Base-by-base conservation (phyloP, 2,329 filamentous ascomycete genomes). In the Arachnomyces sp. region DNA sequence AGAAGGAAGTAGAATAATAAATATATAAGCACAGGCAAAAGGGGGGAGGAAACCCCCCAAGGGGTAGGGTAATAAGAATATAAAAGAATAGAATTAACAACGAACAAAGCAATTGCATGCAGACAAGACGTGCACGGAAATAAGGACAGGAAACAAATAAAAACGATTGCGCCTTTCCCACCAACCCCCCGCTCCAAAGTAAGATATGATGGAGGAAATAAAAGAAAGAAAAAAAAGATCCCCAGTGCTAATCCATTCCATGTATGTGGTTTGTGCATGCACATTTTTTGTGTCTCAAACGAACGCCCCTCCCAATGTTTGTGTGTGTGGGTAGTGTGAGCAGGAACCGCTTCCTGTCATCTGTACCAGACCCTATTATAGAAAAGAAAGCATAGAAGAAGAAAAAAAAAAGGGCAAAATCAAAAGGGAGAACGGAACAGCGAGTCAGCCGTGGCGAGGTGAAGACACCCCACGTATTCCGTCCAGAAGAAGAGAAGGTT, bases 201-300 rank as follows among this genome's bases (percentile, higher is more conserved):
- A 25, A 25, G 21, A 25, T 25, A 25, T 25, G 21, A 25, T 25
- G 21, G 21, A 25, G 21, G 21, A 25, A 25, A 25, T 25, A 25
- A 25, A 25, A 25, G 21, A 25, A 25, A 25, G 21, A 9, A 25
- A 25, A 25, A 25, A 9, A 9, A 25, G 9, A 25, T 25, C 9
- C 21, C 21, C 21, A 25, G 21, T 25, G 21, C 21, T 25, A 9
- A 25, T 25, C 21, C 21, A 25, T 25, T 9, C 21, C 21, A 25
- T 49, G 48, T 54, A 51, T 49, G 43, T 42, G 40, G 21, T 25
- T 25, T 25, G 21, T 25, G 5, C 21, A 25, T 25, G 21, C 21
- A 25, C 21, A 9, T 25, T 55, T 44, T 54, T 50, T 50, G 49
- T 34, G 39, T 47, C 46, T 48, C 46, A 34, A 53, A 48, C 45